Percentiles rank a stretch among this genome's conserved stretches.
These are phyloP conservation scores for Lasiodiplodia citricola DNA, from an alignment of 2,329 filamentous ascomycete species.

Conservation along the genomic window DNA sequence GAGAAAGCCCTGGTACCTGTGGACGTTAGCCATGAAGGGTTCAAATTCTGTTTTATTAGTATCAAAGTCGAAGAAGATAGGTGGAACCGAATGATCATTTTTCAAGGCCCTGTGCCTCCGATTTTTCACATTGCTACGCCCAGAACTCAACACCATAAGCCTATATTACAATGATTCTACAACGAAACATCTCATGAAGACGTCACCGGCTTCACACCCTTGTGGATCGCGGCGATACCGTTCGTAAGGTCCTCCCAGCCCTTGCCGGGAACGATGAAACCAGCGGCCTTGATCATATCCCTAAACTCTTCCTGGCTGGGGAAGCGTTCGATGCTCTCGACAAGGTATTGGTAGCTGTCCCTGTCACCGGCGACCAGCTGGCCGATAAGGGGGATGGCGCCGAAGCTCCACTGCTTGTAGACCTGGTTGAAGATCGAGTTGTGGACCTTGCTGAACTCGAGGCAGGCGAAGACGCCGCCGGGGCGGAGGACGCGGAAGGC, in stretches of 20 bases:
- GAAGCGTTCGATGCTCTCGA: conserved; percentile 96
- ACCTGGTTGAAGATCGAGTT: conserved; percentile 79
- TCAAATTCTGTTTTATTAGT: no score
- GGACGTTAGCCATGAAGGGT: no score
- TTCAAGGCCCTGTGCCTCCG: not conserved
- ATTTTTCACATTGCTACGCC: not conserved
- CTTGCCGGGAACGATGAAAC: conserved; percentile 77
- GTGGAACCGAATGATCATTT: not conserved
- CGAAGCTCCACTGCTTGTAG: conserved; percentile 96
- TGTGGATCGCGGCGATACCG: conserved; percentile 94
- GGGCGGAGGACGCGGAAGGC: conserved; percentile 90
- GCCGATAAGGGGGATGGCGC: conserved; percentile 91
- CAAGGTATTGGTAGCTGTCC: conserved; percentile 97
- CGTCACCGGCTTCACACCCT: conserved; percentile 78
- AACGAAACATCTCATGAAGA: not conserved
- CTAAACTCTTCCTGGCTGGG: conserved; percentile 85
- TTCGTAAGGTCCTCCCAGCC: conserved; percentile 86
- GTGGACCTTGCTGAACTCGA: conserved; percentile 90
- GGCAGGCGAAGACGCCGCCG: conserved; percentile 92
- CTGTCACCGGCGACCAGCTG: conserved; percentile 92
- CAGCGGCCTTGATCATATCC: conserved; percentile 80
- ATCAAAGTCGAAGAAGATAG: not conserved
- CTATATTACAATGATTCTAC: conserved; percentile 1
- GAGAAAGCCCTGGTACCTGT: no score
- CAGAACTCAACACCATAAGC: not conserved